Evolutionary conservation across 768 basidiomycete genomes (phyloP), one percentile per base, ranked within the genome.

Genomic region (Hemileccinum rubropunctum): DNA sequence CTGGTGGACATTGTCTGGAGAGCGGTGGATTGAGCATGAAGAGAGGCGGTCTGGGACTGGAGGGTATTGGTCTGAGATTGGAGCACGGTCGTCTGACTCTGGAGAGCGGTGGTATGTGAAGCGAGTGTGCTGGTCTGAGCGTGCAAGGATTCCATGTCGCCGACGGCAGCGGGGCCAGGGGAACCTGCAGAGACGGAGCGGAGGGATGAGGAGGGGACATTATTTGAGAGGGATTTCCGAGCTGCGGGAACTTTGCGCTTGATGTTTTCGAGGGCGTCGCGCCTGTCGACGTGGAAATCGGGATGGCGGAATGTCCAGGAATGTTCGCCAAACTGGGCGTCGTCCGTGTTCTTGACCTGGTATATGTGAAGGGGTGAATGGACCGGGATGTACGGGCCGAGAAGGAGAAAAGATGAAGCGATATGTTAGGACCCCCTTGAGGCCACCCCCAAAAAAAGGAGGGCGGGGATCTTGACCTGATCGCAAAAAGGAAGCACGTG

Each of bases 271-370:
- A 84, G 75, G 10, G 73, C 76, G 41, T 80, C 77, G 20, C 75
- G 74, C 37, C 76, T 69, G 58, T 80, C 77, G 15, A 76, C 67
- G 54, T 75, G 77, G 52, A 78, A 78, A 54, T 78, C 77, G 15
- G 77, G 77, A 46, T 78, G 77, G n/a, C 74, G 71, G 54, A 78
- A 78, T 1, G 76, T 79, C 77, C 77, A 78, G 33, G 73, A 65
- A 54, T 82, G 79, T 54, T 82, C 81, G 48, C 81, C 80, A 50
- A 77, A 91, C 54, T 83, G 80, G 63, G 81, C 75, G 58, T 91
- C 91, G 56, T 93, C 92, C 2, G 83, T 84, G 60, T 89, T 91
- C 69, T 94, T 95, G 56, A 94, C 83, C 76, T 75, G 47, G 44
- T 28, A n/a, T 28, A 46, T 34, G 3, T n/a, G 39, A 11, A 12